Conservation (phyloP, 2,329 filamentous ascomycete genomes). For the Microdochium trichocladiopsis region DNA sequence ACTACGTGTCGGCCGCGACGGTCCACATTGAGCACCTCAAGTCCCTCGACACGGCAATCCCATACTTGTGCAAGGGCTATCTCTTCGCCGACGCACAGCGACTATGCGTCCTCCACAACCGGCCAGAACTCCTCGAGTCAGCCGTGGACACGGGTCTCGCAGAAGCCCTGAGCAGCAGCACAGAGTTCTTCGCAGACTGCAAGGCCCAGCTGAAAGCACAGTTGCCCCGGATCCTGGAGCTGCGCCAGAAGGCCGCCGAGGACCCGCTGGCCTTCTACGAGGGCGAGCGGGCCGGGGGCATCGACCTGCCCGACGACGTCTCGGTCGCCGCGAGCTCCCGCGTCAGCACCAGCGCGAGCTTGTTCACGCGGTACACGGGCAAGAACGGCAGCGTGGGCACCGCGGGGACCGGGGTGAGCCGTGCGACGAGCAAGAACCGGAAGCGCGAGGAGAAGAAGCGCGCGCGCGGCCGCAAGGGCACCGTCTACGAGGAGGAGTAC, state of each 20-base stretch:
- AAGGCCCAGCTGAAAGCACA: constrained; percentile 78
- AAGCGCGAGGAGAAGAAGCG: constrained; percentile 90
- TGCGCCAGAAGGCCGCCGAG: constrained; percentile 71
- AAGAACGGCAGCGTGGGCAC: constrained; percentile 58
- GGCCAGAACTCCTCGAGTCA: constrained; percentile 54
- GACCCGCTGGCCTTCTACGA: constrained; percentile 89
- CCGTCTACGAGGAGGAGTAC: constrained; percentile 97
- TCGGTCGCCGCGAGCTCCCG: constrained; percentile 80
- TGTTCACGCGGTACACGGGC: constrained; percentile 90
- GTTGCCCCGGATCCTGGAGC: constrained; percentile 75
- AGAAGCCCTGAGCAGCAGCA: constrained; percentile 74
- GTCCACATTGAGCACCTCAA: constrained; percentile 77
- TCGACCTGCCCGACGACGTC: constrained; percentile 83
- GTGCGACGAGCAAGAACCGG: constrained; percentile 82
- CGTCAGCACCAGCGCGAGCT: constrained; percentile 71
- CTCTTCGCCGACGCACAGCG: constrained; percentile 86
- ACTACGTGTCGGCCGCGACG: constrained; percentile 71
- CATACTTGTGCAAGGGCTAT: constrained; percentile 80
- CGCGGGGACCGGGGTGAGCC: constrained; percentile 63
- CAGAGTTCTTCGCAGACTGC: constrained; percentile 91
- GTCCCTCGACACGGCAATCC: constrained; percentile 63
- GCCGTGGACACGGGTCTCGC: constrained; percentile 73
- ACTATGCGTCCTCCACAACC: constrained; percentile 54
- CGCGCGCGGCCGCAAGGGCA: constrained; percentile 89
- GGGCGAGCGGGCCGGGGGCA: constrained; percentile 57